Conservation (phyloP, 768 basidiomycete species). For the Ramaria rubella region DNA sequence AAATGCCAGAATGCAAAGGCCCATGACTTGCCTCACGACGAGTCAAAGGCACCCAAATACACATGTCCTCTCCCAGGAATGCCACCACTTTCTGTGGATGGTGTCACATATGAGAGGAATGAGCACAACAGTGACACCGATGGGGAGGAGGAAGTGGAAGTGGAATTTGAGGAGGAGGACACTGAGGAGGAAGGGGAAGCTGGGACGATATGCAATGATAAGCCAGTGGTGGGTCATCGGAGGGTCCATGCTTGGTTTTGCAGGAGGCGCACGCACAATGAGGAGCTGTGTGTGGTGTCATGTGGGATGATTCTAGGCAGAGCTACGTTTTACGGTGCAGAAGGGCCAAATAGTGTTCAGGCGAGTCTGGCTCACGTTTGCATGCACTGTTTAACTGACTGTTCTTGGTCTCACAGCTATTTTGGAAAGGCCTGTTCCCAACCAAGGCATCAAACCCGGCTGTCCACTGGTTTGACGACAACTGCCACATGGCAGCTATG, state of each 20-base stretch:
- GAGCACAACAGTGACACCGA: no score
- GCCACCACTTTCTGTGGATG: no score
- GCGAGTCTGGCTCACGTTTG: conserved; percentile 12
- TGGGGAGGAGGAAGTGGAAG: no score
- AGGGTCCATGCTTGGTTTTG: conserved; percentile 24
- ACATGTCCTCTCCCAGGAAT: no score
- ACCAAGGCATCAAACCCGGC: conserved; percentile 5
- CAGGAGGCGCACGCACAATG: conserved; percentile 28
- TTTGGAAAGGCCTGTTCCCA: neutral
- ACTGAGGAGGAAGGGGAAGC: no score
- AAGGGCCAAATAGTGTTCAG: conserved; percentile 23
- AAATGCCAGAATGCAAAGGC: conserved; percentile 12
- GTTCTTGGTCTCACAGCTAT: neutral
- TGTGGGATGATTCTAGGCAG: conserved; percentile 29
- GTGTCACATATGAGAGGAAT: no score
- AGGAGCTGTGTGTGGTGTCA: conserved; percentile 25
- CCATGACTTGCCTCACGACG: no score
- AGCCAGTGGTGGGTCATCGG: conserved; percentile 21
- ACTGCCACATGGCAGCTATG: conserved; percentile 15
- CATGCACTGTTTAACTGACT: neutral
- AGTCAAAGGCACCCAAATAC: neutral
- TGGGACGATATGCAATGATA: conserved; percentile 24
- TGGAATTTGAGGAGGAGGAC: no score
- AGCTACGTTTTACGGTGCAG: conserved; percentile 29
- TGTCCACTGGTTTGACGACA: conserved; percentile 19